Conservation (phyloP, 2,329 filamentous ascomycete genomes). For the Epichloe glyceriae region DNA sequence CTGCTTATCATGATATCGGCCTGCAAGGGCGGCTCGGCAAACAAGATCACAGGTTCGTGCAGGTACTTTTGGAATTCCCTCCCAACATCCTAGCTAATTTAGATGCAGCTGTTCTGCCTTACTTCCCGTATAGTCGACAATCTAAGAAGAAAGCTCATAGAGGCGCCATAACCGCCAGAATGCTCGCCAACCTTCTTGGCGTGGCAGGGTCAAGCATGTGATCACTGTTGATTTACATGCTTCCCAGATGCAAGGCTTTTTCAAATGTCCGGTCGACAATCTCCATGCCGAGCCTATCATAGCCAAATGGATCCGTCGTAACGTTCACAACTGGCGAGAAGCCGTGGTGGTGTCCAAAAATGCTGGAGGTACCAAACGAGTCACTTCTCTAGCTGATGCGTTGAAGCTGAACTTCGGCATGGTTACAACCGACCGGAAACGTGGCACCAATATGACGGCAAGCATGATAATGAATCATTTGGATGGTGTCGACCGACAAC, state of each 20-base stretch:
- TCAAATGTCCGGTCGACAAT: conserved; percentile 94
- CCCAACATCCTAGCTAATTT: background rate
- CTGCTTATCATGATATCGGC: conserved; percentile 98
- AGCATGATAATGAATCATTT: conserved; percentile 66
- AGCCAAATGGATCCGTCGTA: conserved; percentile 85
- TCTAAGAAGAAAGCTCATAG: conserved; percentile 98
- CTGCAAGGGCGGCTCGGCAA: conserved; percentile 94
- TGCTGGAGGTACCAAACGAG: conserved; percentile 89
- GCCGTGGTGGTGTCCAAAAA: conserved; percentile 98
- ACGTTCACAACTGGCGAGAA: conserved; percentile 76
- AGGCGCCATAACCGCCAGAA: conserved; percentile 89
- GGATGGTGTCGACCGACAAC: conserved; percentile 42
- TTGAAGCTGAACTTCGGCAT: conserved; percentile 97
- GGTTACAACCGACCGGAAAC: conserved; percentile 71
- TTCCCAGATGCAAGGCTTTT: conserved; percentile 99
- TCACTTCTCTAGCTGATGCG: conserved; percentile 89
- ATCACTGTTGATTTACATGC: conserved; percentile 95
- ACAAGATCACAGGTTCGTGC: conserved; percentile 79
- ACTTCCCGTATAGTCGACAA: conserved; percentile 98
- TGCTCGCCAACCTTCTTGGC: conserved; percentile 88
- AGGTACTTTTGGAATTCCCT: background rate
- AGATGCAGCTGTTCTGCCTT: conserved; percentile 66
- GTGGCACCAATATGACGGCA: conserved; percentile 57
- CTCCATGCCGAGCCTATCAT: conserved; percentile 92
- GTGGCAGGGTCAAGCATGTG: conserved; percentile 96